Base-by-base conservation (phyloP, 2,329 filamentous ascomycete genomes). In the Knufia petricola region DNA sequence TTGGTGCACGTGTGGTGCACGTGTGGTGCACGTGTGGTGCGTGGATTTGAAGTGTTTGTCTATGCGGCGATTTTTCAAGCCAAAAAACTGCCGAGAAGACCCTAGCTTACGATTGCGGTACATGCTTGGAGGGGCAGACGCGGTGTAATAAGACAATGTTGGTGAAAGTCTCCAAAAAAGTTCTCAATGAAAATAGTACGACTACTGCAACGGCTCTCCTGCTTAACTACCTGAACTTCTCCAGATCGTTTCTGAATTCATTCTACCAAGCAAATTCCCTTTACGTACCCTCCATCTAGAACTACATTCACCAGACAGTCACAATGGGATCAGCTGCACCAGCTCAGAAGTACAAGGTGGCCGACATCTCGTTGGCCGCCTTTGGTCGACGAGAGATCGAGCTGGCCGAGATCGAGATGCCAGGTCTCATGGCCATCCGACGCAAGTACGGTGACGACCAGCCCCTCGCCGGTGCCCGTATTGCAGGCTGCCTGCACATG, bases 351-450 rank as follows among this genome's bases (percentile, higher is more conserved):
- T 94, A 87, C 84, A 95, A 95, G 86, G 90, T 98, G 76, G 88
- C 90, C 67, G 92, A 96, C 80, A 85, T 96, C 70, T 87, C 85
- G 69, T 84, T 96, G 69, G 90, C 92, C 68, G 92, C 92, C 72
- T 96, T 98, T 68, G 92, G 92, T 73, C 89, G 92, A 75, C 89
- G 90, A 74, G 92, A 98, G 82, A 95, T 98, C 66, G 89, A 95
- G 75, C 81, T 96, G 67, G 89, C 92, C 64, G 90, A 96, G 72
- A 78, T 87, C 68, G 84, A 88, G 78, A 95, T 95, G 89, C 89
- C 90, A 59, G 90, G 92, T 81, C 82, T 98, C 62, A 94, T 98
- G 85, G 81, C 86, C 65, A 96, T 89, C 66, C 85, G 92, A 67
- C 69, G 72, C 66, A 95, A 94, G 79, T 98, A 96, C 71, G 86